Percentiles rank a stretch among this genome's conserved stretches.
These are phyloP conservation scores for Parasarocladium wereldwijsianum DNA, from an alignment of 2,329 filamentous ascomycete species.

Conservation along the genomic window DNA sequence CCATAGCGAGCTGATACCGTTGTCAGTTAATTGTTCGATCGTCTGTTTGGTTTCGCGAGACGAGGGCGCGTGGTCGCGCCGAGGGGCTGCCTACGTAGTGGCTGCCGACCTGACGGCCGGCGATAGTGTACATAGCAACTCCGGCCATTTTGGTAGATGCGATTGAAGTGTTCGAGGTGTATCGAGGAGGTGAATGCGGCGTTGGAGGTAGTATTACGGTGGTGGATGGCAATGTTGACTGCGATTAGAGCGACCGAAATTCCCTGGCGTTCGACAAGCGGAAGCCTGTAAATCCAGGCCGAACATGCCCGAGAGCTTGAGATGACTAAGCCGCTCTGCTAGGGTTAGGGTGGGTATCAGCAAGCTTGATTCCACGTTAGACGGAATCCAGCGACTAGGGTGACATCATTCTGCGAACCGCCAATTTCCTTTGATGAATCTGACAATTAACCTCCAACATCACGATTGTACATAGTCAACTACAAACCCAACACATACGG, in stretches of 20 bases:
- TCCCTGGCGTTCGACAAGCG: not conserved
- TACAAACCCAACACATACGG: no score
- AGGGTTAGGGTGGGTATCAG: no score
- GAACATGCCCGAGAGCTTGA: slow-evolving; percentile 1
- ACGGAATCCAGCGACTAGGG: no score
- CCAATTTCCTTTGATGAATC: no score
- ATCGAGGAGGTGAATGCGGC: slow-evolving; percentile 13
- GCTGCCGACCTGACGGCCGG: slow-evolving; percentile 45
- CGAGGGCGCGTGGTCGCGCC: slow-evolving; percentile 6
- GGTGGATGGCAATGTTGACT: slow-evolving; percentile 1
- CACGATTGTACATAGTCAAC: no score
- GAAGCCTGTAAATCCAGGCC: slow-evolving; percentile 6
- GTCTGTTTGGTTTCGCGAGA: not conserved
- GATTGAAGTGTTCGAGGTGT: slow-evolving; percentile 6
- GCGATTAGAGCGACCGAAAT: not conserved
- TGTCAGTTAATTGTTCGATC: slow-evolving; percentile 5
- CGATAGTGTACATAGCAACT: slow-evolving; percentile 33
- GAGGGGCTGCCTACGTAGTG: slow-evolving; percentile 37
- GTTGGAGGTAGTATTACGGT: slow-evolving; percentile 7
- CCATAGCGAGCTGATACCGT: slow-evolving; percentile 37
- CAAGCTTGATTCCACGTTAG: no score
- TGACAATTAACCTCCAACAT: no score
- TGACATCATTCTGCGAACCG: no score
- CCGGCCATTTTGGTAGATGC: slow-evolving; percentile 20
- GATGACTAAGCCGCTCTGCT: slow-evolving; percentile 4